Percentiles rank a stretch among this genome's conserved stretches.
These are phyloP conservation scores for Talaromyces albobiverticillius DNA, from an alignment of 2,329 filamentous ascomycete genomes.

Conservation along the genomic window DNA sequence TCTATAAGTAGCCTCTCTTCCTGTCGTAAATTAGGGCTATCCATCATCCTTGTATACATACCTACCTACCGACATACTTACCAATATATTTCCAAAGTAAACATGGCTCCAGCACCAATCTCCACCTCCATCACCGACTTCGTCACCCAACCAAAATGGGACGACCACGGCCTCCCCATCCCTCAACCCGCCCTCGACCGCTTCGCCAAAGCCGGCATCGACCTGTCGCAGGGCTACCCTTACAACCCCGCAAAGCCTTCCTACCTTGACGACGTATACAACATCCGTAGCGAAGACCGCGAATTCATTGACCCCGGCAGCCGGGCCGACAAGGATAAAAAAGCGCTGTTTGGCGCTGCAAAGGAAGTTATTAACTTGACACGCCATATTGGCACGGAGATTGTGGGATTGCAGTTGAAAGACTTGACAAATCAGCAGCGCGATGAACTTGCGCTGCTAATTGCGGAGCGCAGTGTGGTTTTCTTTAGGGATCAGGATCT, in stretches of 20 bases:
- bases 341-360: conserved; percentile 57
- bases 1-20: too few relatives aligned
- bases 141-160: conserved; percentile 55
- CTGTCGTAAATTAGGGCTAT: too few relatives aligned
- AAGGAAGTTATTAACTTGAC: conserved; percentile 63
- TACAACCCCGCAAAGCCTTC: conserved; percentile 66
- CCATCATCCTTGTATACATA: too few relatives aligned
- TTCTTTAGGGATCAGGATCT: conserved; percentile 64
- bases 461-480: conserved; percentile 64
- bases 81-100: too few relatives aligned
- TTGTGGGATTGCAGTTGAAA: conserved; percentile 62
- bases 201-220: conserved; percentile 66
- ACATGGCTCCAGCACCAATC: conserved; percentile 60
- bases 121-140: conserved; percentile 63
- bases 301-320: conserved; percentile 60
- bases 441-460: conserved; percentile 61
- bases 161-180: conserved; percentile 56
- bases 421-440: conserved; percentile 58
- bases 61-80: too few relatives aligned
- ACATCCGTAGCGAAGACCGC: conserved; percentile 59
- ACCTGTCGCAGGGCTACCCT: conserved; percentile 68
- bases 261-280: conserved; percentile 67
- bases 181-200: conserved; percentile 57
- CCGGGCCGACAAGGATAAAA: conserved; percentile 65
- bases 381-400: conserved; percentile 62